Evolutionary conservation across 2,329 filamentous ascomycete species (phyloP), one percentile per base, ranked within the genome.

Genomic region (Graphilbum sp.): DNA sequence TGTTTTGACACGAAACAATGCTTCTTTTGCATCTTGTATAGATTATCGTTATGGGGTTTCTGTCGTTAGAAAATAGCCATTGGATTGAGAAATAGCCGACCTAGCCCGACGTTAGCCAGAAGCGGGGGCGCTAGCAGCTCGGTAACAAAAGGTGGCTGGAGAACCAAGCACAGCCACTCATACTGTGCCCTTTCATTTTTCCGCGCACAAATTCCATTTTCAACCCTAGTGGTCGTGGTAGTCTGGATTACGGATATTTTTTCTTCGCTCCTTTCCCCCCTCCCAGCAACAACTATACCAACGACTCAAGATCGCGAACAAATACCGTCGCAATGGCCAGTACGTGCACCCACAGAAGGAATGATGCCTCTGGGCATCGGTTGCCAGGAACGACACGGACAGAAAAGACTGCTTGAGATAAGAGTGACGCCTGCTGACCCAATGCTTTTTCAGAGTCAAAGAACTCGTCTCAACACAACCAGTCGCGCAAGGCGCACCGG

Each of bases 381-480:
- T n/a, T n/a, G n/a, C n/a, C n/a, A n/a, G n/a, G n/a, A n/a, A n/a
- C 20, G 36, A 18, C 9, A 35, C 4, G 9, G 2, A 10, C 21
- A 34, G n/a, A n/a, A n/a, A n/a, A n/a, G n/a, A n/a, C n/a, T n/a
- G n/a, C n/a, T n/a, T n/a, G n/a, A n/a, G n/a, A n/a, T n/a, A n/a
- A n/a, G n/a, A n/a, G n/a, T 19, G 11, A 3, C n/a, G 19, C 4
- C 32, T 10, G 24, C 41, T 15, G 18, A 11, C 9, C 19, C 34
- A 23, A 43, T 21, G 35, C 20, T 10, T 41, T 32, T 43, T 42
- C 62, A 95, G 87, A 96, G 77, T 96, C 90, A 59, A 96, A 96
- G 86, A 96, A 96, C 80, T 92, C 85, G 71, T 95, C 88, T 59
- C 88, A 96, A 76, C 86, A 95, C 73, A 95, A 95, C 72, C 82